A percentile compares a stretch with the other conserved stretches of the same genome.
Conservation (phyloP, 2,329 filamentous ascomycete species). For the Lachnellula arida region DNA sequence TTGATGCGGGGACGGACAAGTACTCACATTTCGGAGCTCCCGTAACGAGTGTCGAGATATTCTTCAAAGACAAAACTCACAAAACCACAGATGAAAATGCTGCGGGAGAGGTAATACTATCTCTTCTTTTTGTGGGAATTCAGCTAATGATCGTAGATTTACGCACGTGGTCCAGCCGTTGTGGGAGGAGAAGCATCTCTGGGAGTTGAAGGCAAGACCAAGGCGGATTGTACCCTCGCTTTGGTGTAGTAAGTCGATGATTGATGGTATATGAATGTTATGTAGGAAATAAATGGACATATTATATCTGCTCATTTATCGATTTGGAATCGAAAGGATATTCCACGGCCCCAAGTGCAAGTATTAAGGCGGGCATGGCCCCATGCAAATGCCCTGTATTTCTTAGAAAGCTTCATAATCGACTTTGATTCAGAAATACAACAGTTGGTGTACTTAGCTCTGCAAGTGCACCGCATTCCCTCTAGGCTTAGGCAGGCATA, state of each 20-base stretch:
- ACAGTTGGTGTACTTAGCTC: too few species aligned
- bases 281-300: too few species aligned
- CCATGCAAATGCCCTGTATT: too few species aligned
- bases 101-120: constrained; percentile 56
- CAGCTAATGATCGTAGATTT: constrained; percentile 47
- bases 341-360: too few species aligned
- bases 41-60: constrained; percentile 72
- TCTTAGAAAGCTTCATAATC: too few species aligned
- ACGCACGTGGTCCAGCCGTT: constrained; percentile 69
- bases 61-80: constrained; percentile 57
- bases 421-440: too few species aligned
- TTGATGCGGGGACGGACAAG: constrained; percentile 36
- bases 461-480: too few species aligned
- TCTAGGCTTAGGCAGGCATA: too few species aligned
- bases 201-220: constrained; percentile 59
- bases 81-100: constrained; percentile 60
- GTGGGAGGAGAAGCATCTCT: constrained; percentile 60
- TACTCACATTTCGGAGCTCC: constrained; percentile 76
- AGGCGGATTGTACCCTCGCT: constrained; percentile 69
- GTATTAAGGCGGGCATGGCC: too few species aligned
- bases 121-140: constrained; percentile 4
- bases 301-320: too few species aligned
- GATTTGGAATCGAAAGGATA: too few species aligned
- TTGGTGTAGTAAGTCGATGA: constrained; percentile 1
- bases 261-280: neutral